Evolutionary conservation across 345 rosid species (phyloP), one percentile per base, ranked within the genome.

Genomic region (Camelina laxa): DNA sequence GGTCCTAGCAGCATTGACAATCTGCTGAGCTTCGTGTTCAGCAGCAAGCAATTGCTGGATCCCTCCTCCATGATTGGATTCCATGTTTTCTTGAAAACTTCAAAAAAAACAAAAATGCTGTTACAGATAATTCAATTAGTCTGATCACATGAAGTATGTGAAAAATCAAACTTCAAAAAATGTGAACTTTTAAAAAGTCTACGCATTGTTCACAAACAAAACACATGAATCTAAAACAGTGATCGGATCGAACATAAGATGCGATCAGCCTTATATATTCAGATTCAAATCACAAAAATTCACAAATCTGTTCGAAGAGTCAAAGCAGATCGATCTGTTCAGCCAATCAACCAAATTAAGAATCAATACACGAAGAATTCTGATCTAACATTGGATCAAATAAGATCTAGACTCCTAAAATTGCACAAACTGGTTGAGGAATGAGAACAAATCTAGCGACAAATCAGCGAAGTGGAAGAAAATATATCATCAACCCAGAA

Each of bases 1-100:
- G 14, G 55, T 84, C 78, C 91, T 82, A 31, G 97, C 87, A 49
- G 86, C 83, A 64, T 81, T 86, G 79, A 91, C 92, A 65, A 91
- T 89, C 69, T 81, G 91, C 72, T 91, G 97, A 79, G 97, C 93
- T 75, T 91, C 96, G 60, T 88, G 93, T 72, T 93, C 97, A 38
- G 96, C 93, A 79, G 98, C 90, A 67, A 93, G 93, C 84, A 93
- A 56, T 66, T 83, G 95, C 74, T 67, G 87, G 16, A 42, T 42
- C 48, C 48, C 48, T 42, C n/a, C 42, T 38, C 42, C 42, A 38
- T 38, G 42, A 42, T 5, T 74, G 12, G 84, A 49, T 66, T 82
- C 93, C 97, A 92, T 91, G 11, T 30, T 75, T 80, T 74, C 14
- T 56, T 45, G 39, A 42, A 66, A 48, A 60, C 16, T 35, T 58